These are phyloP conservation scores for Pluteus cervinus DNA, from an alignment of 768 basidiomycete genomes.

Conservation along the genomic window DNA sequence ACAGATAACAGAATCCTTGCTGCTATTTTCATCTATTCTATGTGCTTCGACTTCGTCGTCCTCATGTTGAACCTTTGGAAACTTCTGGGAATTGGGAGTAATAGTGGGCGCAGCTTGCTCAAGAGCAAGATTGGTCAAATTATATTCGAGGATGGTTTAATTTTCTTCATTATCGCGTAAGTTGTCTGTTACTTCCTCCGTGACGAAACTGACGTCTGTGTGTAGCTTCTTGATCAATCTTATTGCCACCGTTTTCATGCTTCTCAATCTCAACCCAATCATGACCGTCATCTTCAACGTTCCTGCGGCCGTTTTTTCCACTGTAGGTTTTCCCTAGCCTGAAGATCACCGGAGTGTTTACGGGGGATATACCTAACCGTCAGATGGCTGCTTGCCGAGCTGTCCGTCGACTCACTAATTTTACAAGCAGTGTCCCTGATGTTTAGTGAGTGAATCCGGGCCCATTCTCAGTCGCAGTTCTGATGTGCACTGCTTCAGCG, in stretches of 20 bases:
- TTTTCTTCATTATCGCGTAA: slow-evolving; percentile 73
- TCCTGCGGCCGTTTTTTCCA: slow-evolving; percentile 51
- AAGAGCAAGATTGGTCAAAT: slow-evolving; percentile 48
- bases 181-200: slow-evolving; percentile 14
- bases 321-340: slow-evolving; percentile 25
- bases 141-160: slow-evolving; percentile 67
- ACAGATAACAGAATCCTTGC: slow-evolving; percentile 62
- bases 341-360: background rate
- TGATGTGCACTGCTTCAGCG: slow-evolving; percentile 5
- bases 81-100: slow-evolving; percentile 27
- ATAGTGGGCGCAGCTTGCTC: slow-evolving; percentile 16
- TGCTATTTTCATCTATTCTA: slow-evolving; percentile 71
- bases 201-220: background rate
- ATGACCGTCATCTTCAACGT: slow-evolving; percentile 66
- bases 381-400: slow-evolving; percentile 57
- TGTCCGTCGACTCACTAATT: slow-evolving; percentile 54
- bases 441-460: slow-evolving; percentile 31
- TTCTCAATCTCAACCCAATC: slow-evolving; percentile 55
- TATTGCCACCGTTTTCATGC: slow-evolving; percentile 57
- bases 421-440: slow-evolving; percentile 34
- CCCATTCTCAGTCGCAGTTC: background rate
- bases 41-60: slow-evolving; percentile 65
- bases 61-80: slow-evolving; percentile 57
- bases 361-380: background rate
- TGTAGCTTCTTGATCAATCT: slow-evolving; percentile 37